A percentile compares a stretch with the other conserved stretches of the same genome.
Evolutionary conservation across 177 flowering plant species (phyloP).

Genomic region (Vitis hybrid): DNA sequence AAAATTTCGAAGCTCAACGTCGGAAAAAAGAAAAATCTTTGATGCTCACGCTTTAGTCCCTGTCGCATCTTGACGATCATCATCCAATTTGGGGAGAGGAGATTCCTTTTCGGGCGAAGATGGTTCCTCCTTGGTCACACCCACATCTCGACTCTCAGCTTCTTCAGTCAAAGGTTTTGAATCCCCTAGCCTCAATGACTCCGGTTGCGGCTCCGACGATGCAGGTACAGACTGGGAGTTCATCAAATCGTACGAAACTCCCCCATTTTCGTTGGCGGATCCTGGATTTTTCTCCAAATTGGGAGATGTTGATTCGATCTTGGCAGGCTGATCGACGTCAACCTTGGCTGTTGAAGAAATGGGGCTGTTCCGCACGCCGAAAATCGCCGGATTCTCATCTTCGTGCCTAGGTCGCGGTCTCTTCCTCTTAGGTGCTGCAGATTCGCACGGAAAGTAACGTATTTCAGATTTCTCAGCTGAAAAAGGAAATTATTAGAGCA

Average conservation of each 20-base stretch:
- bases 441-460: neutral
- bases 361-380: conserved; percentile 31
- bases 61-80: conserved; percentile 28
- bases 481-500: neutral
- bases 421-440: conserved; percentile 92
- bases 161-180: conserved; percentile 34
- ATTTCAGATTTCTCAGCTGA: no score
- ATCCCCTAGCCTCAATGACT: conserved; percentile 42
- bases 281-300: conserved; percentile 29
- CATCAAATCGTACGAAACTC: conserved; percentile 27
- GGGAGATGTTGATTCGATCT: conserved; percentile 29
- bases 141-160: conserved; percentile 28
- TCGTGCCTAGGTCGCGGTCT: conserved; percentile 67
- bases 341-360: conserved; percentile 27
- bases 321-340: conserved; percentile 32
- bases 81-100: conserved; percentile 29
- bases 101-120: conserved; percentile 44
- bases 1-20: neutral
- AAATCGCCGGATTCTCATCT: conserved; percentile 48
- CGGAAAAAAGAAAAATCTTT: neutral
- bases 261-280: conserved; percentile 44
- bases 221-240: conserved; percentile 20
- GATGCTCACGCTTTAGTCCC: conserved; percentile 41
- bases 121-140: conserved; percentile 33
- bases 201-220: conserved; percentile 25